Base-by-base conservation (phyloP, 2,329 filamentous ascomycete species). In the Stagonosporopsis cucurbitacearum region DNA sequence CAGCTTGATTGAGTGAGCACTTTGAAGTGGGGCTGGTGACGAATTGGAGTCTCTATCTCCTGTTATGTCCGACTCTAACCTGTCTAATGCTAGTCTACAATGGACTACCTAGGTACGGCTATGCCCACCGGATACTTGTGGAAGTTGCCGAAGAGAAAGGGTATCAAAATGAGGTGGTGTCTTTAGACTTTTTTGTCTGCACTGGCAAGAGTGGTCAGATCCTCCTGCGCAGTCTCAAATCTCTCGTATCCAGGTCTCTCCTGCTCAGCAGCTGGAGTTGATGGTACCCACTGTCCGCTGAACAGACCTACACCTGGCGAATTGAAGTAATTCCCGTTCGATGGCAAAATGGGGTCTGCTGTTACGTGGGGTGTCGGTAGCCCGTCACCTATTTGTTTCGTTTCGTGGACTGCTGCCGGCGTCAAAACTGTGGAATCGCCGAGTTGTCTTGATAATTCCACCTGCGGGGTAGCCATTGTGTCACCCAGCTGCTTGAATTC, bases 171-270 rank as follows among this genome's bases (percentile, higher is more conserved):
- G 13, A 23, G 11, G 22, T 20, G 2, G 19, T 28, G 6, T 17
- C 35, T 6, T 42, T 22, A 57, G 19, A 28, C 20, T 33, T 49
- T 57, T 33, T 41, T 52, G 6, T 45, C 26, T 2, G 13, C n/a
- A 12, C 23, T 42, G 37, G 50, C 44, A 15, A 67, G 37, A 3
- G 50, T 54, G 33, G 33, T 58, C 28, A 72, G 20, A 48, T 68
- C 61, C 50, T 73, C 70, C 2, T 58, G 45, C 8, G 79, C 84
- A 0, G 85, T 87, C 39, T 84, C 78, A 64, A 87, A 87, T 2
- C 82, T 81, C 62, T 88, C 84, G 25, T 86, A 58, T 6, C 60
- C 62, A 8, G 73, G 68, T 45, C 71, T 62, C 46, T 67, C 64
- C 9, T 39, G 35, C 26, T 51, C 44, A 11, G 26, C 20, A 45